These are phyloP conservation scores for Abrus pulchellus DNA, from an alignment of 306 rosid species.

Conservation along the genomic window DNA sequence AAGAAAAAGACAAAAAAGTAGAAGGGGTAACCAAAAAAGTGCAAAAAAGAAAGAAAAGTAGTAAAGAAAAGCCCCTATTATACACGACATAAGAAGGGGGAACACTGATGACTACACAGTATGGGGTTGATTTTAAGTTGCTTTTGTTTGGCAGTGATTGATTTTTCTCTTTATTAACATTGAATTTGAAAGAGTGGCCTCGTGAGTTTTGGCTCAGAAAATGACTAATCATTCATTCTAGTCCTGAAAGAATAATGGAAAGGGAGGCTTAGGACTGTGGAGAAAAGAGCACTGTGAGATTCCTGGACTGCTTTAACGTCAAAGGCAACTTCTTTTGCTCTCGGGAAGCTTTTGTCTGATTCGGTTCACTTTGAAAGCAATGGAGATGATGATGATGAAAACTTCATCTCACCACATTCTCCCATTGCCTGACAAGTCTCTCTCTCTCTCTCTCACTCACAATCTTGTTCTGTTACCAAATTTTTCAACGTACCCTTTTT, in stretches of 20 bases:
- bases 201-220: constrained; percentile 63
- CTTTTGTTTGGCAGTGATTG: constrained; percentile 42
- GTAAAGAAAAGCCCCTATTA: constrained; percentile 2
- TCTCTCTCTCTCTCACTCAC: constrained; percentile 44
- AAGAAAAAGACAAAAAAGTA: constrained; percentile 44
- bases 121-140: constrained; percentile 20
- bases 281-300: constrained; percentile 65
- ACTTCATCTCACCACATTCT: constrained; percentile 59
- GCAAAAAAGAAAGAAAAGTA: not conserved
- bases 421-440: constrained; percentile 61
- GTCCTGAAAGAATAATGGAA: constrained; percentile 78
- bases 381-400: constrained; percentile 73
- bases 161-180: constrained; percentile 41
- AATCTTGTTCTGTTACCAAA: constrained; percentile 53
- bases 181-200: constrained; percentile 45
- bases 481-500: constrained; percentile 49
- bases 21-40: constrained; percentile 20
- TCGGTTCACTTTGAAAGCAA: constrained; percentile 83
- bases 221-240: constrained; percentile 69
- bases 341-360: constrained; percentile 87
- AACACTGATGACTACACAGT: constrained; percentile 39
- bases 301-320: constrained; percentile 75
- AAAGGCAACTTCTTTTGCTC: constrained; percentile 81
- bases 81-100: constrained; percentile 36
- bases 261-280: constrained; percentile 66